Evolutionary conservation across 139 green algal genomes (phyloP), one percentile per base, ranked within the genome.

Genomic region (Chlamydomonas asymmetrica): DNA sequence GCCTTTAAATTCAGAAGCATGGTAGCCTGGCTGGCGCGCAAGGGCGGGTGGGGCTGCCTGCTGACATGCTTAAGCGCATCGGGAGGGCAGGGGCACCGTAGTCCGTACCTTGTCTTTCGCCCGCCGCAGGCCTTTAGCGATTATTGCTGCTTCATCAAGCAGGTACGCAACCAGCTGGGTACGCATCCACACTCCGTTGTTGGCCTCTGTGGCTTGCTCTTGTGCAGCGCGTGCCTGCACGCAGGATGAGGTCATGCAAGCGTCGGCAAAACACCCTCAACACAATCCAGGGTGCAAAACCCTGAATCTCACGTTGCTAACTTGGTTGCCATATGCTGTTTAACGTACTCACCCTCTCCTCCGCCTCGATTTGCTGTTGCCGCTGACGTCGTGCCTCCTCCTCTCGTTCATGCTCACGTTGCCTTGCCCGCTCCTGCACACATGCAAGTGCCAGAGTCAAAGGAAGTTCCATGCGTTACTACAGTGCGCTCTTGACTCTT

Each of bases 371-470:
- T 52, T 82, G 54, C 34, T 77, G 72, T 6, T 85, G 37, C 2
- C 74, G 77, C 52, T 63, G 63, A 23, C 50, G 40, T 5, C 79
- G 57, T 0, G 64, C 57, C 37, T 88, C 79, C 60, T 88, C 84
- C 63, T 89, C 80, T 0, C 79, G 73, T 10, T 64, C 64, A n/a
- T 45, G 22, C 63, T 92, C 79, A 2, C 82, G 71, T 38, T 84
- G 37, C 9, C 70, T 63, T 40, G 82, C 68, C 0, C 80, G 64
- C 48, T 83, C 73, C 23, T 45, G 38, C 16, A n/a, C n/a, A n/a
- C n/a, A n/a, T n/a, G n/a, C n/a, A n/a, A n/a, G n/a, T n/a, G n/a
- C n/a, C n/a, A n/a, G n/a, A n/a, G n/a, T n/a, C n/a, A n/a, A n/a
- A n/a, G n/a, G n/a, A n/a, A n/a, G n/a, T n/a, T n/a, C n/a, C n/a